phyloP scores from a whole-genome alignment of 345 rosid species.

The Erodium maritimum region DNA sequence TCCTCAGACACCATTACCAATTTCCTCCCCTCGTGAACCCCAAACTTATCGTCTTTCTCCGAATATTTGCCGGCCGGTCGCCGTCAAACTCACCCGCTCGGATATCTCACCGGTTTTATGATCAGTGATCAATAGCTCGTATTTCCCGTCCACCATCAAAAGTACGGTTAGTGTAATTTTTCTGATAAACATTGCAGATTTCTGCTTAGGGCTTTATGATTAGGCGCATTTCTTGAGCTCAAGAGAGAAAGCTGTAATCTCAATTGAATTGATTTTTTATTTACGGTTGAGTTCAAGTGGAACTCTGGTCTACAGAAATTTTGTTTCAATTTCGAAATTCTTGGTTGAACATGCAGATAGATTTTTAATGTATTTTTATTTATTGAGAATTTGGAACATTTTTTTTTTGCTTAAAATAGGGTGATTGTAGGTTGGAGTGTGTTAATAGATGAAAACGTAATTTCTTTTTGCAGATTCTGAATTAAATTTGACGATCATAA shows the following conservation, averaged over 20 bases:
- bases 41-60: constrained; percentile 4
- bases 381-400: not conserved
- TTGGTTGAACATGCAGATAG: not conserved
- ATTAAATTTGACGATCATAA: not conserved
- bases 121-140: constrained; percentile 8
- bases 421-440: not conserved
- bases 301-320: not conserved
- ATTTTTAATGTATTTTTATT: no score
- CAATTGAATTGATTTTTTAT: not conserved
- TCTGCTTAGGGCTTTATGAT: not conserved
- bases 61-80: constrained; percentile 3
- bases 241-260: not conserved
- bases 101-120: constrained; percentile 6
- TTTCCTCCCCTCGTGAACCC: not conserved
- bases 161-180: constrained; percentile 13
- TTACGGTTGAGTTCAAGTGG: not conserved
- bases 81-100: constrained; percentile 9
- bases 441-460: not conserved
- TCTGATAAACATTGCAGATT: not conserved
- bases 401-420: not conserved
- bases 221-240: not conserved
- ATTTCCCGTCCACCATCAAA: constrained; percentile 15
- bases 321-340: no score
- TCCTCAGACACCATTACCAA: constrained; percentile 24
- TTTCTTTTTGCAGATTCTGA: not conserved